Percentiles rank a stretch among this genome's conserved stretches.
These are phyloP conservation scores for Cerrena zonata DNA, from an alignment of 1,284 basidiomycete genomes.

Conservation along the genomic window DNA sequence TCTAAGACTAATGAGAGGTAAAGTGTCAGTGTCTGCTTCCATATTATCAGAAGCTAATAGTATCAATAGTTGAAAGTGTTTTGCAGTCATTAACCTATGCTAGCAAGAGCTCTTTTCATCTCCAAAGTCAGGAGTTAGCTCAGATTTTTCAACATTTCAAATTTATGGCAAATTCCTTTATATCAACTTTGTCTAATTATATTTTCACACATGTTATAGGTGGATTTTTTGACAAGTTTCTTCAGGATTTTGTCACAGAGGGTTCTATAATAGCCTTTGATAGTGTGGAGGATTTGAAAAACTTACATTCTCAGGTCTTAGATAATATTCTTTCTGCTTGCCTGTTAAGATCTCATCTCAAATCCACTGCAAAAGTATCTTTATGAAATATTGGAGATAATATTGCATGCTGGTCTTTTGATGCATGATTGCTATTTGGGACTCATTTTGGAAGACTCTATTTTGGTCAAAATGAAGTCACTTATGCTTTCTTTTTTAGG, in stretches of 20 bases:
- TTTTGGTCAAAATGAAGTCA: no score
- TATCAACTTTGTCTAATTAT: constrained; percentile 60
- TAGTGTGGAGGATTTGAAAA: constrained; percentile 74
- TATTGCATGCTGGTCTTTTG: not conserved
- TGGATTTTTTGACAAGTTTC: constrained; percentile 67
- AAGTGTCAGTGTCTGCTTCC: constrained; percentile 9
- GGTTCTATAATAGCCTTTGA: constrained; percentile 33
- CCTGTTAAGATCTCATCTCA: constrained; percentile 68
- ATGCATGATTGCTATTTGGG: no score
- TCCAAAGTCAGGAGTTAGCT: constrained; percentile 43
- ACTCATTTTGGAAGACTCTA: no score
- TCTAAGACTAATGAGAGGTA: constrained; percentile 71
- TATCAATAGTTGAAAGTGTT: constrained; percentile 60
- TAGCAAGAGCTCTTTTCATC: constrained; percentile 57
- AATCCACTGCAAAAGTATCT: constrained; percentile 17
- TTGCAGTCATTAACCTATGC: constrained; percentile 60
- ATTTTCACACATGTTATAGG: constrained; percentile 74
- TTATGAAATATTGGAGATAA: not conserved
- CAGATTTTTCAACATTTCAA: constrained; percentile 60
- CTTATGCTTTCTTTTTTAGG: no score
- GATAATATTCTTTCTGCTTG: constrained; percentile 76
- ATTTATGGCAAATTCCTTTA: constrained; percentile 67
- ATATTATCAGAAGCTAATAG: constrained; percentile 2
- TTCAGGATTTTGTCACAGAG: constrained; percentile 26
- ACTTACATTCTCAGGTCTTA: constrained; percentile 63